phyloP scores from a whole-genome alignment of 2,329 filamentous ascomycete genomes.

The Colletotrichum sp. region DNA sequence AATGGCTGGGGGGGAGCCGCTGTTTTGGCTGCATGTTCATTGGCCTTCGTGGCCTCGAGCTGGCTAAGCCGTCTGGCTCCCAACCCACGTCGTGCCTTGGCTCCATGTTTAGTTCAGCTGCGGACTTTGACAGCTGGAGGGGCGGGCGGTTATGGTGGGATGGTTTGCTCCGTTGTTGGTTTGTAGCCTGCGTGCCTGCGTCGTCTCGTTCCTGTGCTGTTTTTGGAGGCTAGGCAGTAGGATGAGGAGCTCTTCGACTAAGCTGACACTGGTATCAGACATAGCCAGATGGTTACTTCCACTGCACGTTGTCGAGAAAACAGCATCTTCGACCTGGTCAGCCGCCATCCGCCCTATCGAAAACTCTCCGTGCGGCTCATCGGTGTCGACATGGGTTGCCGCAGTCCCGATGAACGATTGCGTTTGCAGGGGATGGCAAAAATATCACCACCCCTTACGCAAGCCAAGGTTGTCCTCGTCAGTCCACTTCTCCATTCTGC shows the following conservation, averaged over 20 bases:
- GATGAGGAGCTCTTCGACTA: neutral
- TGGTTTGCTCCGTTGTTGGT: neutral
- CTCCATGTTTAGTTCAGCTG: neutral
- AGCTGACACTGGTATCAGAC: neutral
- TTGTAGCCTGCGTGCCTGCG: too few species aligned
- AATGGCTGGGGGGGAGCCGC: conserved; percentile 7
- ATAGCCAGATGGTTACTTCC: neutral
- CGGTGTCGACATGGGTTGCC: neutral
- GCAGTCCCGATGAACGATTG: neutral
- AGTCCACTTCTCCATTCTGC: neutral
- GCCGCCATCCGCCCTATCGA: neutral
- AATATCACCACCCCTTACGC: conserved; percentile 17
- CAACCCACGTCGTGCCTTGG: neutral
- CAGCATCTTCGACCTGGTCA: neutral
- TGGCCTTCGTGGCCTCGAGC: neutral
- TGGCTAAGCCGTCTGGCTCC: neutral
- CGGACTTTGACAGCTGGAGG: conserved; percentile 1
- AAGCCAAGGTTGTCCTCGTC: conserved; percentile 17
- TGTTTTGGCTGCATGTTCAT: neutral
- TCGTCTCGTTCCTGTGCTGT: neutral
- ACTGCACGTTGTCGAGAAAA: neutral
- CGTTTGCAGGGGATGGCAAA: conserved; percentile 1
- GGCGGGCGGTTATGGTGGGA: neutral
- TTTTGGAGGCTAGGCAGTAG: neutral
- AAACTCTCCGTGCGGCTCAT: conserved; percentile 1